A percentile compares a stretch with the other conserved stretches of the same genome.
Evolutionary conservation across 192 early-diverging fungal species (phyloP).

Genomic region (Linnemannia elongata): DNA sequence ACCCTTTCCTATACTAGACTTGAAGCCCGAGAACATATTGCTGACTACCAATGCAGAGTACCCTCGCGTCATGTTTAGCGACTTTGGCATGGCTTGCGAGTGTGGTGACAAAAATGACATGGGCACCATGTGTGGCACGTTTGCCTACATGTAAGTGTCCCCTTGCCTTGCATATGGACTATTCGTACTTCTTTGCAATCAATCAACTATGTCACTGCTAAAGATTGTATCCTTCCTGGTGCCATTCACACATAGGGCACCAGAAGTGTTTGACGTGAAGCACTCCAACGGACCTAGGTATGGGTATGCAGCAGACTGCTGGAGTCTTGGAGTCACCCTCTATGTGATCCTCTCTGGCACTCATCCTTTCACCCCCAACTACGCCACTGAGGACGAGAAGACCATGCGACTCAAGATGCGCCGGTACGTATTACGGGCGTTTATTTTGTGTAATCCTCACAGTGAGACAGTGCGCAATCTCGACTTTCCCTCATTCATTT

Average conservation of each 20-base stretch:
- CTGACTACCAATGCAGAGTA: conserved; percentile 62
- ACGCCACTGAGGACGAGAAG: conserved; percentile 27
- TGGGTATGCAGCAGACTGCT: conserved; percentile 72
- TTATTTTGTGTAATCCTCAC: conserved; percentile 38
- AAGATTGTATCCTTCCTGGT: background rate
- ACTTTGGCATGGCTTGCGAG: conserved; percentile 93
- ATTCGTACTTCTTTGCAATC: background rate
- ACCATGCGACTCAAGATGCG: conserved; percentile 32
- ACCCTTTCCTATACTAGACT: conserved; percentile 35
- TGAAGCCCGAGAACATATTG: conserved; percentile 84
- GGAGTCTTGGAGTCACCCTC: conserved; percentile 85
- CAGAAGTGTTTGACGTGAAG: conserved; percentile 42
- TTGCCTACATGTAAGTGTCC: conserved; percentile 61
- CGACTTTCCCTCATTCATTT: background rate
- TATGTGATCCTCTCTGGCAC: conserved; percentile 78
- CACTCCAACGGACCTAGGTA: conserved; percentile 59
- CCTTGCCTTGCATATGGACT: background rate
- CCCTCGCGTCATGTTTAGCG: conserved; percentile 83
- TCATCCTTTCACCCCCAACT: conserved; percentile 39
- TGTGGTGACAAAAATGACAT: conserved; percentile 79
- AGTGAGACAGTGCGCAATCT: background rate
- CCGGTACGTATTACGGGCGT: background rate
- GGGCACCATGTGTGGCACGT: conserved; percentile 93
- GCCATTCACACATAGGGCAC: conserved; percentile 22
- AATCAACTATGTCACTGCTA: background rate